phyloP scores from a whole-genome alignment of 345 rosid genomes.

The Syzygium grande region DNA sequence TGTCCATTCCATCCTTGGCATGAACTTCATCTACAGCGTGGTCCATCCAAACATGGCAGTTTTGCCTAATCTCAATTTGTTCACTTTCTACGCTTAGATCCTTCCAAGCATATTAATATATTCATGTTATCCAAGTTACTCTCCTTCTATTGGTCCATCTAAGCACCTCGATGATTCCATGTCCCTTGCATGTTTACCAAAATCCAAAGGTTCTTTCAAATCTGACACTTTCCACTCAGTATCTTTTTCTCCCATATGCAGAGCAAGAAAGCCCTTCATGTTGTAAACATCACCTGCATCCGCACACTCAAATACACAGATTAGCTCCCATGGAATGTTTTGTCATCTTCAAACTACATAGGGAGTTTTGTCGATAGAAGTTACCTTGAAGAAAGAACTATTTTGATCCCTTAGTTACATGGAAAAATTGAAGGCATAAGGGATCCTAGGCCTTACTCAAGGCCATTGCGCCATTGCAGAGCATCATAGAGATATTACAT shows the following conservation, averaged over 20 bases:
- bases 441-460: neutral
- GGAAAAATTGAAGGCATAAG: neutral
- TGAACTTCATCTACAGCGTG: neutral
- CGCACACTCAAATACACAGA: neutral
- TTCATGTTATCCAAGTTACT: neutral
- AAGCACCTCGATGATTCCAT: neutral
- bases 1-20: neutral
- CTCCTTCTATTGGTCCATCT: neutral
- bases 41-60: neutral
- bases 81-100: neutral
- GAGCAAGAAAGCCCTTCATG: neutral
- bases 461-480: neutral
- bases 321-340: neutral
- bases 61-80: neutral
- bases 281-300: neutral
- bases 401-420: neutral
- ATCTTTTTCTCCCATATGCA: neutral
- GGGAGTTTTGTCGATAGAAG: too few species aligned
- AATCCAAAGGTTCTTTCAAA: neutral
- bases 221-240: neutral
- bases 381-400: too few species aligned
- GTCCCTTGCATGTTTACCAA: neutral
- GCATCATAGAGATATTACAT: neutral
- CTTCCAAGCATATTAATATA: neutral
- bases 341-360: too few species aligned